Base-by-base conservation (phyloP, 768 basidiomycete species). In the Hebeloma cylindrosporum region DNA sequence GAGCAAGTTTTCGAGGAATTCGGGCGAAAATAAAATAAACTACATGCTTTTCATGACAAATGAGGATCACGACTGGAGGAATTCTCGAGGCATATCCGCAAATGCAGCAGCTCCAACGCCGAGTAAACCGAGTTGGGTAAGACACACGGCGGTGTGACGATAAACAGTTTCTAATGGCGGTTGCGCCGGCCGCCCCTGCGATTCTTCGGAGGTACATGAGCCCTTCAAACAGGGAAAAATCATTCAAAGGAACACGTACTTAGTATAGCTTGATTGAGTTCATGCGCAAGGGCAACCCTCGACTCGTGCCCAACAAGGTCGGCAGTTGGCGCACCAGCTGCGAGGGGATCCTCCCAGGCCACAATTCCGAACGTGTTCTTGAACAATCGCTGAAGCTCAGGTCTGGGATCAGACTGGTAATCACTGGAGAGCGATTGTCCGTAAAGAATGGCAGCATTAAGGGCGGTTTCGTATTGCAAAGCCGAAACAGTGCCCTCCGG, bases 101-200 rank as follows among this genome's bases (percentile, higher is more conserved):
- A 88, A 90, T 13, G 87, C 88, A 22, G 91, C 91, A 22, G 78
- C 67, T 9, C 90, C 91, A 8, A 79, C 76, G 8, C 89, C 88
- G 50, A 80, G 60, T 31, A 85, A 59, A 5, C 83, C 89, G 9
- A 93, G 78, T 53, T 89, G 80, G n/a, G 72, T 67, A 14, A 93
- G 67, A 52, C 79, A 80, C 16, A 80, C 81, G 21, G 77, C 69
- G 1, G 85, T 81, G 51, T 89, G 89, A 26, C 89, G 80, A 61
- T 86, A 93, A 42, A 91, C 60, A 41, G 75, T 80, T 59, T 93
- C 91, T 43, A 93, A 70, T 10, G 83, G 70, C 2, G 91, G 87
- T 40, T 73, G 74, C 5, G 78, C 68, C 2, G 88, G 88, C 27
- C 79, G 78, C 14, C 85, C 85, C 68, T 88, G 86, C 0, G 89